Evolutionary conservation across 768 basidiomycete species (phyloP).

Genomic region (Phlegmacium glaucopus): DNA sequence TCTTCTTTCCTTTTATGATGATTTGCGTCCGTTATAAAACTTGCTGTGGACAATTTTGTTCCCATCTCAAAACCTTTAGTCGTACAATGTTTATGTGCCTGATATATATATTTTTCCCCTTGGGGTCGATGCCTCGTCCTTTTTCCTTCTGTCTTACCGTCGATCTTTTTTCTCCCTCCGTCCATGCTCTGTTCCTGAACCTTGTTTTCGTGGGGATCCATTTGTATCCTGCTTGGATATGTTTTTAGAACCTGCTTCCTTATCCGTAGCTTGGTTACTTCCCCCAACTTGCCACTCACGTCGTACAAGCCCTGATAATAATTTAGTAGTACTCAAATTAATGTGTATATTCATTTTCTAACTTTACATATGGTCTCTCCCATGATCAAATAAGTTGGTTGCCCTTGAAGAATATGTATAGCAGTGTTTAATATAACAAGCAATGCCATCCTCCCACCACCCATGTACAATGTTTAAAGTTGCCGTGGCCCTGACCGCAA

Average conservation of each 20-base stretch:
- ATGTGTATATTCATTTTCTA: slow-evolving; percentile 15
- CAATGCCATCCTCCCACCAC: no score
- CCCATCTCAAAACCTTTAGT: no score
- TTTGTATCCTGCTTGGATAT: slow-evolving; percentile 7
- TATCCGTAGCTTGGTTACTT: not conserved
- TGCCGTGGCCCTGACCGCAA: no score
- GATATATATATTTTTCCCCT: no score
- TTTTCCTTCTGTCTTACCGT: slow-evolving; percentile 3
- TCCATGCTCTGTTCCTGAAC: slow-evolving; percentile 7
- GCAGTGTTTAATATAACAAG: no score
- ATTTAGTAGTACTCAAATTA: slow-evolving; percentile 20
- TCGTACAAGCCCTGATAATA: slow-evolving; percentile 13
- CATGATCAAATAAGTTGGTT: slow-evolving; percentile 1
- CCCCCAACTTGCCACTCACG: slow-evolving; percentile 7
- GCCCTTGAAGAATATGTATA: no score
- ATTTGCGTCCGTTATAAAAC: no score
- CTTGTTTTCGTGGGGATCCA: slow-evolving; percentile 4
- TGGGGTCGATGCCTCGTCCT: not conserved
- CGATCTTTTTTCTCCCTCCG: slow-evolving; percentile 6
- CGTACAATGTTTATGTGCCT: no score
- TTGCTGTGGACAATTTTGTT: no score
- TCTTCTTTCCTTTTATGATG: not conserved
- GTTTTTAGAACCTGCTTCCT: not conserved
- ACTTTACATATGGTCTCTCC: slow-evolving; percentile 2
- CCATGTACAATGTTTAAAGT: no score